Evolutionary conservation across 2,329 filamentous ascomycete species (phyloP), one percentile per base, ranked within the genome.

Genomic region (Fusarium sarcochroum): DNA sequence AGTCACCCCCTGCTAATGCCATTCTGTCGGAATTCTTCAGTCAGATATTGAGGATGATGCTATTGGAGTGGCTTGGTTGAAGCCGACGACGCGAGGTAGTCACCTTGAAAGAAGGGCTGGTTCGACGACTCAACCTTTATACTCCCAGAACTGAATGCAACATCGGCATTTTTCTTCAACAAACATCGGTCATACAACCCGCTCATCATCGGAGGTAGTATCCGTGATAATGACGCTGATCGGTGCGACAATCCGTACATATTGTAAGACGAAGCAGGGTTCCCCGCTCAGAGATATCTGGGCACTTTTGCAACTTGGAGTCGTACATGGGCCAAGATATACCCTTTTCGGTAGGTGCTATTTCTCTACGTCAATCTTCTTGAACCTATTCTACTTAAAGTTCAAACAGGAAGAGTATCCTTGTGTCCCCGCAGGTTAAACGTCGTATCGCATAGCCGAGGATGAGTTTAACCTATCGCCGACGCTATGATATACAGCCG

Each of bases 231-330:
- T 30, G 27, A 30, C 27, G 60, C 13, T 17, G 32, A 63, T 68
- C 58, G 18, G 58, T 52, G 23, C 30, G 10, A 66, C 49, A 30
- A 37, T 40, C 37, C 25, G 15, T 15, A 27, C 27, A 8, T 41
- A 25, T 41, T 53, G 35, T 42, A 48, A 37, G 15, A 42, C 34
- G 34, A 40, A 32, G 56, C 66, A 69, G 66, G 66, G 66, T 69
- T 69, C 66, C 66, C 66, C 66, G 66, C 66, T 66, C 48, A 11
- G 4, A 9, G 13, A 32, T 54, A 46, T 53, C 35, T 38, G 9
- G 61, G 66, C 44, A 69, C 66, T 58, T 69, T 69, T 69, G 66
- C 55, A 53, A 23, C 10, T 20, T 21, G 13, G n/a, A 34, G 44
- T 54, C 34, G 34, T 34, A 55, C 50, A 66, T 57, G 65, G 55